Evolutionary conservation across 2,329 filamentous ascomycete genomes (phyloP).

Genomic region (Alternaria sp.): DNA sequence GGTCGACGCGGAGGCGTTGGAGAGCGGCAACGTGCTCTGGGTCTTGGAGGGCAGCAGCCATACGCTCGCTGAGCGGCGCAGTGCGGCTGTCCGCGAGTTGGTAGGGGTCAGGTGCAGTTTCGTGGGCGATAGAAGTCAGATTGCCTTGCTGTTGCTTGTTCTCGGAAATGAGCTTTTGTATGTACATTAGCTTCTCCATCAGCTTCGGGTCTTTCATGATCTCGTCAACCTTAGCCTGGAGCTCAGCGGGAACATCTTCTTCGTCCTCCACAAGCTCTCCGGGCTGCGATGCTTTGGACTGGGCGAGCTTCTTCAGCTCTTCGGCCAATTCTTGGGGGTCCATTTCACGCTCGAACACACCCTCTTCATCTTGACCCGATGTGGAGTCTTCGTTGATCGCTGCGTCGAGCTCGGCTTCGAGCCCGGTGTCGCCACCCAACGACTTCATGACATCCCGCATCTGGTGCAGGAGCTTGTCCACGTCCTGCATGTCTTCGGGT

Average conservation of each 20-base stretch:
- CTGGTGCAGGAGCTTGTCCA: conserved; percentile 29
- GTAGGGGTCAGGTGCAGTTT: conserved; percentile 38
- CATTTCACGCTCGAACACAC: conserved; percentile 25
- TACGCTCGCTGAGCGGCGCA: conserved; percentile 31
- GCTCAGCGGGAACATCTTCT: conserved; percentile 35
- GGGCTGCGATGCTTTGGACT: conserved; percentile 10
- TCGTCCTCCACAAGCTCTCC: conserved; percentile 15
- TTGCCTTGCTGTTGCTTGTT: conserved; percentile 13
- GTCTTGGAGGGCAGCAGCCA: conserved; percentile 32
- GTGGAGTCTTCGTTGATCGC: conserved; percentile 26
- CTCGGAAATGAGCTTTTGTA: conserved; percentile 34
- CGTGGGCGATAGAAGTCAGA: conserved; percentile 24
- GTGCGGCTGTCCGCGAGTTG: conserved; percentile 31
- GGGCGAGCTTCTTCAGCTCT: conserved; percentile 29
- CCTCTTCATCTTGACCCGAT: conserved; percentile 13
- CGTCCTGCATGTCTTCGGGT: conserved; percentile 22
- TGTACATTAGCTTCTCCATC: conserved; percentile 41
- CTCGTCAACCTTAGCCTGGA: conserved; percentile 41
- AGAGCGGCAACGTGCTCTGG: conserved; percentile 41
- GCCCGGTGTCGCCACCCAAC: conserved; percentile 24
- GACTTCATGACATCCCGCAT: conserved; percentile 36
- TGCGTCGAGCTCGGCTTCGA: conserved; percentile 32
- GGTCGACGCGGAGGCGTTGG: conserved; percentile 31
- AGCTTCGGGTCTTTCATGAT: conserved; percentile 44
- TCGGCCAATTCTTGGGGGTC: conserved; percentile 29